Conservation (phyloP, 2,329 filamentous ascomycete species). For the Dothiorella sarmentorum region DNA sequence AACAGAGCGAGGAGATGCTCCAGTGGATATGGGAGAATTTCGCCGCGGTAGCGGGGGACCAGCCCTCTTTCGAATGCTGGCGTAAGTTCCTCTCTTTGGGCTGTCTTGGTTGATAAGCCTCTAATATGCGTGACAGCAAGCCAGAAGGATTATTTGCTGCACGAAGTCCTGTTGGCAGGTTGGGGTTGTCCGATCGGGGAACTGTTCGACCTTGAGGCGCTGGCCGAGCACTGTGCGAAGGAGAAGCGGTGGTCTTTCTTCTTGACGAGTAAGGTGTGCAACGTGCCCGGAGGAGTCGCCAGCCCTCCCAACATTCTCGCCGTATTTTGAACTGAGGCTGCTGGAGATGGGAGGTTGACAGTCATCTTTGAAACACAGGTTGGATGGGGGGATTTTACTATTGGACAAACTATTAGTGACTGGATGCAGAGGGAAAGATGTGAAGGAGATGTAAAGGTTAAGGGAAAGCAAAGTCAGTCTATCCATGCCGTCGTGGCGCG, state of each 20-base stretch:
- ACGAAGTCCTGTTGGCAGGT: conserved; percentile 26
- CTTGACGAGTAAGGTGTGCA: conserved; percentile 55
- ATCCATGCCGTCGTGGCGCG: no score
- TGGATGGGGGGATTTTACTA: no score
- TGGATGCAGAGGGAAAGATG: no score
- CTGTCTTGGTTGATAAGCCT: no score
- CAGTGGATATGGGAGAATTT: conserved; percentile 67
- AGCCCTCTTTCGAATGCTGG: conserved; percentile 59
- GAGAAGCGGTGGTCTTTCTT: conserved; percentile 38
- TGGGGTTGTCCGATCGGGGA: conserved; percentile 37
- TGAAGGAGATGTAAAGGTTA: no score
- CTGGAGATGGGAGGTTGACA: no score
- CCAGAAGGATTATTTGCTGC: conserved; percentile 16
- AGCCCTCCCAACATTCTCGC: conserved; percentile 31
- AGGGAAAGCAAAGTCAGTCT: no score
- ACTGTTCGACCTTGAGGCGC: conserved; percentile 33
- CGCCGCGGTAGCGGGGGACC: conserved; percentile 60
- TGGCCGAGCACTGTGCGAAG: conserved; percentile 30
- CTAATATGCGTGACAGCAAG: no score
- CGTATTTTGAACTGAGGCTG: background rate
- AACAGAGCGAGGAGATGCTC: conserved; percentile 44
- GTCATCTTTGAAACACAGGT: no score
- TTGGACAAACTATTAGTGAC: no score
- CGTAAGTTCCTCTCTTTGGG: conserved; percentile 30
- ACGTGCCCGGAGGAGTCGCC: conserved; percentile 38